Evolutionary conservation across 2,329 filamentous ascomycete genomes (phyloP).

Genomic region (Clonostachys byssicola): DNA sequence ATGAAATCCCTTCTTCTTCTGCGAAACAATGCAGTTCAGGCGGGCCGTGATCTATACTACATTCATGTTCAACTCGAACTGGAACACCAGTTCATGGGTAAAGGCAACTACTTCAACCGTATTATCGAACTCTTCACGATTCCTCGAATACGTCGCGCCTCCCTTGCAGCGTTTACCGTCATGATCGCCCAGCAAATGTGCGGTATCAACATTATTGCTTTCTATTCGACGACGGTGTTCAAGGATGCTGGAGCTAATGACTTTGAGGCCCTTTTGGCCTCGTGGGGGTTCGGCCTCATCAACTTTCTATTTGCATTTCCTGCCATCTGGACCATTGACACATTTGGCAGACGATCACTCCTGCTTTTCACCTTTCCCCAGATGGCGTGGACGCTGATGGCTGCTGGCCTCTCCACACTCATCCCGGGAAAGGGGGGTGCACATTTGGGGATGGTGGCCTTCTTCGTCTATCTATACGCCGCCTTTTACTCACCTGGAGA

Average conservation of each 20-base stretch:
- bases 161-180: slow-evolving; percentile 70
- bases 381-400: slow-evolving; percentile 33
- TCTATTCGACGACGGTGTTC: slow-evolving; percentile 67
- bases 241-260: slow-evolving; percentile 48
- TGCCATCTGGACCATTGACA: slow-evolving; percentile 56
- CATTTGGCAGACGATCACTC: slow-evolving; percentile 47
- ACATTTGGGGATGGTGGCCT: slow-evolving; percentile 40
- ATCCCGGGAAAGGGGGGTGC: slow-evolving; percentile 31
- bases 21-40: slow-evolving; percentile 51
- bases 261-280: slow-evolving; percentile 54
- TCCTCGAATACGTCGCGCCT: slow-evolving; percentile 67
- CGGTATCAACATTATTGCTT: slow-evolving; percentile 69
- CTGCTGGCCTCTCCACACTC: slow-evolving; percentile 42
- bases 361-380: slow-evolving; percentile 36
- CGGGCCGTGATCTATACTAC: slow-evolving; percentile 58
- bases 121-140: slow-evolving; percentile 66
- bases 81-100: slow-evolving; percentile 44
- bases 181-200: slow-evolving; percentile 79
- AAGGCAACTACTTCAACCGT: slow-evolving; percentile 55
- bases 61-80: slow-evolving; percentile 61
- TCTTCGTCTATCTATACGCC: slow-evolving; percentile 54
- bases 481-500: slow-evolving; percentile 50
- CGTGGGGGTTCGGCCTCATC: slow-evolving; percentile 53
- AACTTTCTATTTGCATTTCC: slow-evolving; percentile 56
- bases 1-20: slow-evolving; percentile 49